A percentile compares a stretch with the other conserved stretches of the same genome.
These are phyloP conservation scores for Cenococcum geophilum DNA, from an alignment of 495 filamentous ascomycete genomes.

Conservation along the genomic window DNA sequence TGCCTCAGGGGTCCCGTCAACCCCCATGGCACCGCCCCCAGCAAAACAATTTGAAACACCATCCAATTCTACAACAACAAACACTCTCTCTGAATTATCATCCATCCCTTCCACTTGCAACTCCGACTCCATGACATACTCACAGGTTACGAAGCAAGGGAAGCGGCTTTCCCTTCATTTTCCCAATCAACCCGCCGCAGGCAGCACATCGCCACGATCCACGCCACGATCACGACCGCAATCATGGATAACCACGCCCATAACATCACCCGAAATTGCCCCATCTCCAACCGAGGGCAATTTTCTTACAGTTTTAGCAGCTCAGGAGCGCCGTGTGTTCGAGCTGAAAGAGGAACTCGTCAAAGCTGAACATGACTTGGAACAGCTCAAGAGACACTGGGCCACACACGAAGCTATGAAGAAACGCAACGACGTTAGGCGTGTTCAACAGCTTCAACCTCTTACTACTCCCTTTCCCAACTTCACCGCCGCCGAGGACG, in stretches of 20 bases:
- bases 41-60: slow-evolving; percentile 2
- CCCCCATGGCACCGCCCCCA: slow-evolving; percentile 1
- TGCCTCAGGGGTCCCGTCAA: slow-evolving; percentile 22
- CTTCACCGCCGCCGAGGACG: slow-evolving; percentile 21
- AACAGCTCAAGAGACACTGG: slow-evolving; percentile 76
- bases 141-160: slow-evolving; percentile 49
- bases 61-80: slow-evolving; percentile 10
- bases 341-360: slow-evolving; percentile 84
- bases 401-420: slow-evolving; percentile 67
- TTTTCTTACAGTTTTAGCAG: slow-evolving; percentile 81
- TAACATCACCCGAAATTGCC: slow-evolving; percentile 47
- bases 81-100: slow-evolving; percentile 12
- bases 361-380: slow-evolving; percentile 72
- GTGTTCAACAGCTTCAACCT: slow-evolving; percentile 53
- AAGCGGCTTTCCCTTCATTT: slow-evolving; percentile 79
- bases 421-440: slow-evolving; percentile 61
- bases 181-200: slow-evolving; percentile 49
- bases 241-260: slow-evolving; percentile 29
- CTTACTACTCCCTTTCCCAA: slow-evolving; percentile 39
- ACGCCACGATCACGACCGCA: slow-evolving; percentile 25
- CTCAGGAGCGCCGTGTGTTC: slow-evolving; percentile 86
- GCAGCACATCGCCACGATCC: slow-evolving; percentile 29
- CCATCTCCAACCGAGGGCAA: slow-evolving; percentile 59
- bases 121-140: slow-evolving; percentile 29
- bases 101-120: neutral